phyloP scores from a whole-genome alignment of 306 rosid genomes.

The Prinsepia uniflora region DNA sequence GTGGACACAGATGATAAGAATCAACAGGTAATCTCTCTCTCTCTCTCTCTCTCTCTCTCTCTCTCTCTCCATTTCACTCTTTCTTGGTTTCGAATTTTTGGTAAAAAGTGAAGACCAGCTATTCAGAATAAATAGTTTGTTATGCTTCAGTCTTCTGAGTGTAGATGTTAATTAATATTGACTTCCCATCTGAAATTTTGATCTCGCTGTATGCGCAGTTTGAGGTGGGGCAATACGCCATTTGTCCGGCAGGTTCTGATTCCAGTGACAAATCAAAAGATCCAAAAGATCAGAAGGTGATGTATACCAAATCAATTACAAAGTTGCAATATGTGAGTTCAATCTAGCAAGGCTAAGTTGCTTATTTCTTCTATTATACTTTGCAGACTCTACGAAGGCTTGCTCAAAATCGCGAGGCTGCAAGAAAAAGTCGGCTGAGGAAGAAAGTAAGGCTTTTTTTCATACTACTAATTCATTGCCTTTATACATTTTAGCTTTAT shows the following conservation, averaged over 20 bases:
- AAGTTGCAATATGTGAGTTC: constrained; percentile 12
- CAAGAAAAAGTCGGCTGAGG: constrained; percentile 91
- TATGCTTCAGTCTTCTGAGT: constrained; percentile 4
- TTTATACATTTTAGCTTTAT: neutral
- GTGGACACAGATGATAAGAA: constrained; percentile 90
- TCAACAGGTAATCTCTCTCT: constrained; percentile 49
- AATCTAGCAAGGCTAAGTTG: constrained; percentile 17
- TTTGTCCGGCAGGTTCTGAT: constrained; percentile 59
- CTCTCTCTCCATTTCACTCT: too few relatives aligned
- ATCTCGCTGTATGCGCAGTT: constrained; percentile 48
- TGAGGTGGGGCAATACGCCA: constrained; percentile 55
- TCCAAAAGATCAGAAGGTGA: constrained; percentile 91
- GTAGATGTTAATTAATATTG: constrained; percentile 2
- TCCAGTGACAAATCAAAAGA: constrained; percentile 94
- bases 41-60: too few relatives aligned
- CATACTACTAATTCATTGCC: neutral
- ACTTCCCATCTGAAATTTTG: constrained; percentile 27
- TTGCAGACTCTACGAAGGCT: constrained; percentile 91
- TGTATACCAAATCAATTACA: constrained; percentile 11
- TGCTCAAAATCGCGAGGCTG: constrained; percentile 99
- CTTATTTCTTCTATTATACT: constrained; percentile 13
- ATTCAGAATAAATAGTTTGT: neutral
- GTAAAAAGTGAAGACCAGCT: neutral
- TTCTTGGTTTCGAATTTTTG: neutral
- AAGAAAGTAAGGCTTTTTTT: constrained; percentile 58